These are phyloP conservation scores for Paraphaeosphaeria minitans DNA, from an alignment of 2,329 filamentous ascomycete genomes.

Conservation along the genomic window DNA sequence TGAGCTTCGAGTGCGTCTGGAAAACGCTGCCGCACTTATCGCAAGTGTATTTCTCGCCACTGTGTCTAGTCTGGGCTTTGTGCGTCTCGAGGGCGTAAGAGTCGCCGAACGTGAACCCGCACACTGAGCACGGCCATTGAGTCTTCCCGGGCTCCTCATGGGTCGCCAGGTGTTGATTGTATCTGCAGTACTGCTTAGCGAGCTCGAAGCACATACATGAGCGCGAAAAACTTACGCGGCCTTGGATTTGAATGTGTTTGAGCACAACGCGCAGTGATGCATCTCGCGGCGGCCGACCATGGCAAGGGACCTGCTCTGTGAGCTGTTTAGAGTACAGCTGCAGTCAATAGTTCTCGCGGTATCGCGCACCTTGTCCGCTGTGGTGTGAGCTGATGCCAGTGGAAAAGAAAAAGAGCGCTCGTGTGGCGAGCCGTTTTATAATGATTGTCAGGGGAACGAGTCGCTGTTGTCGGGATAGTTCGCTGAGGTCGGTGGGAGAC, in stretches of 20 bases:
- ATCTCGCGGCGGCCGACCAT: slow-evolving; percentile 4
- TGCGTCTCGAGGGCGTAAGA: slow-evolving; percentile 29
- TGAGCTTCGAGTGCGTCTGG: slow-evolving; percentile 2
- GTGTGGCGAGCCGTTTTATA: background rate
- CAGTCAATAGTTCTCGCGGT: background rate
- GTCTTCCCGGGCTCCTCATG: slow-evolving; percentile 16
- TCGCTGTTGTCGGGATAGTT: background rate
- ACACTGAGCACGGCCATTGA: slow-evolving; percentile 17
- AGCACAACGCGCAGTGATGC: slow-evolving; percentile 1
- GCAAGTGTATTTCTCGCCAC: background rate
- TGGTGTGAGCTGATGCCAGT: background rate
- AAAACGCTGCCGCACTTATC: slow-evolving; percentile 15
- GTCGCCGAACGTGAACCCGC: slow-evolving; percentile 24
- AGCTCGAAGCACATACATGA: background rate
- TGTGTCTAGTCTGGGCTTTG: slow-evolving; percentile 19
- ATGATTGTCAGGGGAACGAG: background rate
- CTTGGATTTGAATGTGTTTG: background rate
- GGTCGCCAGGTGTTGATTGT: slow-evolving; percentile 18
- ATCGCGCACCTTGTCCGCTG: background rate
- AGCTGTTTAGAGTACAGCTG: background rate
- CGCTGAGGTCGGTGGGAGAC: background rate
- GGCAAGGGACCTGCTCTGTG: background rate
- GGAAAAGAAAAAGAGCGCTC: background rate
- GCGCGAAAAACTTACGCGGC: background rate
- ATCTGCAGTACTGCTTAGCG: background rate